Conservation (phyloP, 2,329 filamentous ascomycete genomes). For the Monilinia fructicola region DNA sequence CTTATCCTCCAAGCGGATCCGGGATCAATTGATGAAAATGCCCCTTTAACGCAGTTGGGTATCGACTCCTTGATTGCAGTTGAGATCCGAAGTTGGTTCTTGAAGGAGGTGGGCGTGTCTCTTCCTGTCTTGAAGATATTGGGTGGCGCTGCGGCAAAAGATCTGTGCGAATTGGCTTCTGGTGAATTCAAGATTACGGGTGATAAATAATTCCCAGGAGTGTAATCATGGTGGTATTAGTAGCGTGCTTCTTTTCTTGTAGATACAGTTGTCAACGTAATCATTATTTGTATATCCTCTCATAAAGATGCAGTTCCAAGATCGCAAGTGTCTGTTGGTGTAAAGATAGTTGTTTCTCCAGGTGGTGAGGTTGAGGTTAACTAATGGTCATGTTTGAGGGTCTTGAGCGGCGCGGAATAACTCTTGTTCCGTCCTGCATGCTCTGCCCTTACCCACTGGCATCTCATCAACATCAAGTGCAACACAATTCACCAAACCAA, state of each 20-base stretch:
- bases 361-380: too few relatives aligned
- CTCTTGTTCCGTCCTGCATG: too few relatives aligned
- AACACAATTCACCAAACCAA: too few relatives aligned
- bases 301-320: too few relatives aligned
- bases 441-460: too few relatives aligned
- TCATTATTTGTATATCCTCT: background rate
- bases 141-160: slow-evolving; percentile 8
- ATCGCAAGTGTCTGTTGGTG: too few relatives aligned
- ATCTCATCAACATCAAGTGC: too few relatives aligned
- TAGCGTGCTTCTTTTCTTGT: background rate
- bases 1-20: slow-evolving; percentile 7
- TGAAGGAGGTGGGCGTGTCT: slow-evolving; percentile 45
- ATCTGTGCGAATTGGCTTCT: slow-evolving; percentile 17
- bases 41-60: slow-evolving; percentile 30
- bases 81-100: slow-evolving; percentile 51
- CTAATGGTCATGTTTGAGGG: too few relatives aligned
- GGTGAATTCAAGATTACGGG: slow-evolving; percentile 7
- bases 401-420: background rate
- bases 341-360: too few relatives aligned
- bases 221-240: too few relatives aligned
- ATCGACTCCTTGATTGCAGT: slow-evolving; percentile 55
- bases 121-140: slow-evolving; percentile 33
- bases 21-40: slow-evolving; percentile 1
- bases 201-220: background rate
- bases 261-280: too few relatives aligned